These are phyloP conservation scores for Fraxinus quadrangulata DNA, from an alignment of 257 asterid genomes.

Conservation along the genomic window DNA sequence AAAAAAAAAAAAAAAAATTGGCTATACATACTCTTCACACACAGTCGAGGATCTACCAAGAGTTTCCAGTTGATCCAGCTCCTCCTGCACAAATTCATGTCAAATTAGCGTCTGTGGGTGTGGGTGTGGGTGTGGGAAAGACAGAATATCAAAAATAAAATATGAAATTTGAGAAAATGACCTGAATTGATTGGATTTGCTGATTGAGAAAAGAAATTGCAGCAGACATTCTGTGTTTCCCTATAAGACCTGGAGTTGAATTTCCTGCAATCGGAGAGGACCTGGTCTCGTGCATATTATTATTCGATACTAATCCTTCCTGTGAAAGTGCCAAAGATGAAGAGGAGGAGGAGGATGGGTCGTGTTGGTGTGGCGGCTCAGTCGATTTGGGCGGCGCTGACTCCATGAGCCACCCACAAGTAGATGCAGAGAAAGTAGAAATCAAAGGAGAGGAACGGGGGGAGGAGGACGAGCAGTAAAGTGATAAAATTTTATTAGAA, in stretches of 20 bases:
- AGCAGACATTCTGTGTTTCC: constrained; percentile 60
- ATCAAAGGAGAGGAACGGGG: not conserved
- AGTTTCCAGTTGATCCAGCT: constrained; percentile 69
- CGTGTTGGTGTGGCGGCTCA: constrained; percentile 32
- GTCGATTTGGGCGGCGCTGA: constrained; percentile 41
- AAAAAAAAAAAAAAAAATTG: too few species aligned
- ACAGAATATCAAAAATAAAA: not conserved
- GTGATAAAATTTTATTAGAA: too few species aligned
- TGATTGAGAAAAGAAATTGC: constrained; percentile 61
- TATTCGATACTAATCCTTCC: constrained; percentile 2
- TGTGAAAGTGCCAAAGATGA: constrained; percentile 23
- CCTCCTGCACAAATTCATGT: constrained; percentile 49
- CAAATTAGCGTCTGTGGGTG: not conserved
- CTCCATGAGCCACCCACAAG: constrained; percentile 35
- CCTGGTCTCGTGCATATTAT: not conserved
- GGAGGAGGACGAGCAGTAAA: not conserved
- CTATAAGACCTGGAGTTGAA: constrained; percentile 36
- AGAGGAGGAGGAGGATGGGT: constrained; percentile 23
- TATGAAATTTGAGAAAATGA: not conserved
- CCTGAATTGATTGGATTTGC: constrained; percentile 59
- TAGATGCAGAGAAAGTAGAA: not conserved
- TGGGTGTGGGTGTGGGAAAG: not conserved
- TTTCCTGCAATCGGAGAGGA: not conserved
- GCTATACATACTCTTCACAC: constrained; percentile 53
- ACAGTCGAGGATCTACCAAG: constrained; percentile 68